Base-by-base conservation (phyloP, 2,329 filamentous ascomycete genomes). In the Harringtonia lauricola region DNA sequence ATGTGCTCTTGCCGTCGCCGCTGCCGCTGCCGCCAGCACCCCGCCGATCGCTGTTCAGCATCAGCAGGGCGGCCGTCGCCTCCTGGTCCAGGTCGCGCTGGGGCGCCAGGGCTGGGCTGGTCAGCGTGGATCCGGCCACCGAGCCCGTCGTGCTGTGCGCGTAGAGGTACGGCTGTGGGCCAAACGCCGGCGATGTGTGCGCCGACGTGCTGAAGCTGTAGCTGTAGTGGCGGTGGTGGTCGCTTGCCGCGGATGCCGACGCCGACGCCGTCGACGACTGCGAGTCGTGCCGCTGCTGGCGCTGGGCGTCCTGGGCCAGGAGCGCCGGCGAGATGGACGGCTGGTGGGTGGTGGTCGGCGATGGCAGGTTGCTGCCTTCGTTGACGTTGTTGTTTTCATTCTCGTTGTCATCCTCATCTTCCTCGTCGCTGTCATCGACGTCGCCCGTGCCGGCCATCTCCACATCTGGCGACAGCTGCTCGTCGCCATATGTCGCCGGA, bases 31-130 rank as follows among this genome's bases (percentile, higher is more conserved):
- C 31, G 69, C 71, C 24, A 5, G 42, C 4, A n/a, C 50, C 48
- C 30, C 86, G 71, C 34, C 86, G 75, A 58, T 92, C 87, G 43
- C 72, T 79, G 52, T 89, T 94, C 47, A 95, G 67, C 88, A 95
- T 94, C 59, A 95, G 63, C 52, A 95, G 61, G 3, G 88, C 89
- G 13, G 86, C 82, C 8, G 87, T 92, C 1, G 87, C 89, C 59
- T 92, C 86, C 48, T 88, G 81, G 49, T 84, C 79, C 5, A 76
- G 55, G 40, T 80, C 75, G 30, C 66, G 64, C 54, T 76, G 72
- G 0, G 77, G 74, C 18, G 63, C 56, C 36, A 81, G 58, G 8
- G 70, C 70, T 2, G 76, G 77, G 49, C 76, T 80, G 7, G 79
- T 78, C 47, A 79, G 57, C 1, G 72, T 65, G 39, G 72, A 81